These are phyloP conservation scores for Leptographium wingfieldii DNA, from an alignment of 2,329 filamentous ascomycete genomes.

Conservation along the genomic window DNA sequence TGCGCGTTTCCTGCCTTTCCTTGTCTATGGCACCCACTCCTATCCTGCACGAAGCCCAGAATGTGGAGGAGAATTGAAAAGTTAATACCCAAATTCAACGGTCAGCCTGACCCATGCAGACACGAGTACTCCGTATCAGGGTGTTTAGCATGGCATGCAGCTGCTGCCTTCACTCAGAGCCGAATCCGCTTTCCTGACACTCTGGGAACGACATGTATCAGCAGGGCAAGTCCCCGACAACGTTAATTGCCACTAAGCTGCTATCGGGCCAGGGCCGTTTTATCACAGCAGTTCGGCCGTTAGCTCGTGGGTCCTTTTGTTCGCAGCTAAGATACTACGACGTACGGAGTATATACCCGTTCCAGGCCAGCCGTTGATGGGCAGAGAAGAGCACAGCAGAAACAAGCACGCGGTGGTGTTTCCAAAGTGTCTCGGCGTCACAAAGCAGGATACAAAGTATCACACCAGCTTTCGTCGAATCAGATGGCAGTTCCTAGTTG, in stretches of 20 bases:
- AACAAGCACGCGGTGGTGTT: no score
- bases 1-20: background rate
- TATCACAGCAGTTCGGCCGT: background rate
- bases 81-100: no score
- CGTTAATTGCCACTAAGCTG: background rate
- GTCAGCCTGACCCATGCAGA: no score
- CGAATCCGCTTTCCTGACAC: no score
- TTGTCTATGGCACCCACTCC: background rate
- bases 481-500: background rate
- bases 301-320: background rate
- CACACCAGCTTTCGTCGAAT: background rate
- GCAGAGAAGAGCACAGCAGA: no score
- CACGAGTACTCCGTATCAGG: no score
- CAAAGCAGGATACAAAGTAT: background rate
- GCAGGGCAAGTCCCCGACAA: background rate
- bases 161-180: no score
- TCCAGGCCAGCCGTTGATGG: background rate
- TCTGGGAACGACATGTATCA: background rate
- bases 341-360: background rate
- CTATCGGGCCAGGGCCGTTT: no score
- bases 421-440: no score
- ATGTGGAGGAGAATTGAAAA: background rate
- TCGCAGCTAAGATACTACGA: background rate
- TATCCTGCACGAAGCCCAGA: background rate
- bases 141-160: no score